Evolutionary conservation across 768 basidiomycete genomes (phyloP).

Genomic region (Podaxis sp.): DNA sequence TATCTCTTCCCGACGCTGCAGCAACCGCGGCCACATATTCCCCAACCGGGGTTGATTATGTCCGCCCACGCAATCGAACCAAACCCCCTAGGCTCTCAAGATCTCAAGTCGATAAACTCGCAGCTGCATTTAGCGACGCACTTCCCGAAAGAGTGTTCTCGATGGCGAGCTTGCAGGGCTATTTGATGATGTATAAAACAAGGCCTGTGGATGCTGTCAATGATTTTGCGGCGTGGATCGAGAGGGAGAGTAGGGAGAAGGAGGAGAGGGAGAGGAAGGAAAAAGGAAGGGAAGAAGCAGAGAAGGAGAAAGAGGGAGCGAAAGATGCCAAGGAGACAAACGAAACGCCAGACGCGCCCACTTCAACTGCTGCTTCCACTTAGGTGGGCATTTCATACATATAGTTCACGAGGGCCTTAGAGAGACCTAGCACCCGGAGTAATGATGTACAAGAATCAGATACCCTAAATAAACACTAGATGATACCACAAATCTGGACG

Average conservation of each 20-base stretch:
- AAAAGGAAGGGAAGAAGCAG: no score
- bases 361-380: background rate
- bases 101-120: slow-evolving; percentile 43
- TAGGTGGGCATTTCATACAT: background rate
- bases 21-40: background rate
- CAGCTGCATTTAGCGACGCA: slow-evolving; percentile 50
- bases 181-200: slow-evolving; percentile 68
- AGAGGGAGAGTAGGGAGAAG: slow-evolving; percentile 34
- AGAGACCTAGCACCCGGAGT: no score
- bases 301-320: background rate
- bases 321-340: background rate
- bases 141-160: slow-evolving; percentile 51
- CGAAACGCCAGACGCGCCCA: background rate
- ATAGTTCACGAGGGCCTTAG: no score
- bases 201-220: slow-evolving; percentile 56
- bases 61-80: slow-evolving; percentile 30
- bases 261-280: slow-evolving; percentile 6
- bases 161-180: slow-evolving; percentile 55
- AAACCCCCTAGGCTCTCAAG: slow-evolving; percentile 36
- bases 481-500: no score
- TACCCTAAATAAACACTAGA: no score
- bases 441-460: no score
- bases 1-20: background rate
- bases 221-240: slow-evolving; percentile 47
- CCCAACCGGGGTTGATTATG: slow-evolving; percentile 16